Conservation (phyloP, 176 grass and related monocot genomes). For the Carex kokanica region DNA sequence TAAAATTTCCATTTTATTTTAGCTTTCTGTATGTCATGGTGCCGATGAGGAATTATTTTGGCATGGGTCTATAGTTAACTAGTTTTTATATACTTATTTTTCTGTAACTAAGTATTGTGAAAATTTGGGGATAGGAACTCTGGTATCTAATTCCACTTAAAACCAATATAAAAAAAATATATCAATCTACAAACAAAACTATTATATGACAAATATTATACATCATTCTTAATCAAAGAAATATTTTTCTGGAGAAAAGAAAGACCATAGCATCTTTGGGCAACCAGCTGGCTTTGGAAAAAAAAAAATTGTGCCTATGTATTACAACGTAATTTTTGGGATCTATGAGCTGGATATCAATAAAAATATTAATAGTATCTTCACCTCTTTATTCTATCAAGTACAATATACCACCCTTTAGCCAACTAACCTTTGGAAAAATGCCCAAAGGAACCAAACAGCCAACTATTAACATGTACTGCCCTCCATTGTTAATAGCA, state of each 20-base stretch:
- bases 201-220: background rate
- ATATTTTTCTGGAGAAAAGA: background rate
- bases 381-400: constrained; percentile 19
- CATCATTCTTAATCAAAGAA: background rate
- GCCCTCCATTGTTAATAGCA: background rate
- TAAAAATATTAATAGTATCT: constrained; percentile 14
- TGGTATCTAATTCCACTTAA: background rate
- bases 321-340: background rate
- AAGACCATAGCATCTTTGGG: background rate
- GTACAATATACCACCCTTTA: constrained; percentile 5
- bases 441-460: constrained; percentile 12
- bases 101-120: background rate
- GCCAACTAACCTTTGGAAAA: constrained; percentile 28
- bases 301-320: background rate
- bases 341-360: constrained; percentile 13
- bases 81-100: background rate
- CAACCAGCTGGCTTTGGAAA: background rate
- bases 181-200: background rate
- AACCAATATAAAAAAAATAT: constrained; percentile 13
- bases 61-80: background rate
- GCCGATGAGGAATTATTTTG: background rate
- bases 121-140: background rate
- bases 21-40: background rate
- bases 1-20: background rate
- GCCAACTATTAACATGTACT: background rate